Conservation (phyloP, 1,284 basidiomycete genomes). For the Papiliotrema fonsecae region DNA sequence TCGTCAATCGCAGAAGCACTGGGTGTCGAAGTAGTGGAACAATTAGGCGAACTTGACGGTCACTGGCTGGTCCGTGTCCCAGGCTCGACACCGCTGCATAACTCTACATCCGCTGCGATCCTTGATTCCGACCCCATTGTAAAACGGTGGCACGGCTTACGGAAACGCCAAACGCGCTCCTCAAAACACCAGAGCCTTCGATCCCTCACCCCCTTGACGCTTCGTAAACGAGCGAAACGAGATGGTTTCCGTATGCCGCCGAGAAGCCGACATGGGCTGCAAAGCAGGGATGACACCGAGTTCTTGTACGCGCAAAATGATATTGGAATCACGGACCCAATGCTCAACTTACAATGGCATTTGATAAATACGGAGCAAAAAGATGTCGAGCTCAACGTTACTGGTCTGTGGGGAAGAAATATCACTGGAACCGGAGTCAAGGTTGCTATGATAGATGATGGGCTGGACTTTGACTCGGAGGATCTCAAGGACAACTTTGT, state of each 20-base stretch:
- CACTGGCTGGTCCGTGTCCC: slow-evolving; percentile 76
- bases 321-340: slow-evolving; percentile 76
- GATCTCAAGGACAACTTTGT: slow-evolving; percentile 91
- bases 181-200: slow-evolving; percentile 4
- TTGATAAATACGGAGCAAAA: slow-evolving; percentile 46
- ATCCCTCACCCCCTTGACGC: slow-evolving; percentile 16
- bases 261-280: slow-evolving; percentile 22
- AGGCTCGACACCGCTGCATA: slow-evolving; percentile 10
- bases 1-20: slow-evolving; percentile 56
- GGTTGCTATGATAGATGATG: slow-evolving; percentile 91
- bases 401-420: slow-evolving; percentile 61
- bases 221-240: slow-evolving; percentile 24
- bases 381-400: slow-evolving; percentile 54
- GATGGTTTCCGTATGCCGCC: slow-evolving; percentile 35
- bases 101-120: slow-evolving; percentile 43
- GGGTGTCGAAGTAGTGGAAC: slow-evolving; percentile 80
- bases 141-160: slow-evolving; percentile 17
- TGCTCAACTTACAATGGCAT: slow-evolving; percentile 90
- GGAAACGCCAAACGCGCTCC: slow-evolving; percentile 24
- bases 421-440: slow-evolving; percentile 82
- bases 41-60: slow-evolving; percentile 73
- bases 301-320: slow-evolving; percentile 45
- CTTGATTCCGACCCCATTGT: slow-evolving; percentile 24
- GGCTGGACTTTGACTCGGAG: slow-evolving; percentile 81
- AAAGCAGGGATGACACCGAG: slow-evolving; percentile 52